A percentile compares a stretch with the other conserved stretches of the same genome.
phyloP scores from a whole-genome alignment of 495 filamentous ascomycete genomes.

The Margaritispora aquatica region DNA sequence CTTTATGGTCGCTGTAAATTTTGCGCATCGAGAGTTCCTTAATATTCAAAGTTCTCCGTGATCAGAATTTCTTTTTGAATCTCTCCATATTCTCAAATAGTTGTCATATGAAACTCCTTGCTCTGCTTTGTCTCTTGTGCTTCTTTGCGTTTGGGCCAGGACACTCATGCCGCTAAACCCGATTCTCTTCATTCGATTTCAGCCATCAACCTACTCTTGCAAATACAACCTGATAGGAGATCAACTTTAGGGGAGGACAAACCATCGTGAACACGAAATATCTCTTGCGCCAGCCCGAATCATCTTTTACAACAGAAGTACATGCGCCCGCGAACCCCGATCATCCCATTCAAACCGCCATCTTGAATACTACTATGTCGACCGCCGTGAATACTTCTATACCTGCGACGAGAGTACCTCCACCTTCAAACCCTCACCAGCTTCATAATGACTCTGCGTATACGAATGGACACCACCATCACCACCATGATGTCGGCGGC shows the following conservation, averaged over 20 bases:
- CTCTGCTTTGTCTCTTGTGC: neutral
- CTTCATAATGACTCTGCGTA: slow-evolving; percentile 17
- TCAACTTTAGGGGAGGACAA: slow-evolving; percentile 9
- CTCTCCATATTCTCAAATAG: too few relatives aligned
- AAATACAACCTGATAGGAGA: slow-evolving; percentile 1
- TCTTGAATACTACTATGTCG: slow-evolving; percentile 19
- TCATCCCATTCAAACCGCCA: neutral
- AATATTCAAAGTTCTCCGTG: too few relatives aligned
- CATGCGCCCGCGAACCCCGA: slow-evolving; percentile 5
- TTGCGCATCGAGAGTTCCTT: too few relatives aligned
- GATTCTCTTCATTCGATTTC: neutral
- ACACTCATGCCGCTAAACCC: neutral
- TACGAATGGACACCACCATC: slow-evolving; percentile 24
- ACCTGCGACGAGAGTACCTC: slow-evolving; percentile 19
- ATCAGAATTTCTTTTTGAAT: too few relatives aligned
- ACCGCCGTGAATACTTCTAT: slow-evolving; percentile 23
- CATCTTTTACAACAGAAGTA: neutral
- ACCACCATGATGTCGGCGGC: slow-evolving; percentile 17
- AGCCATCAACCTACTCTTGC: neutral
- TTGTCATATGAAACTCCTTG: neutral
- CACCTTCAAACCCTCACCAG: slow-evolving; percentile 13
- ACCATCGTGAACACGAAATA: neutral
- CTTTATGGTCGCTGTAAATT: too few relatives aligned
- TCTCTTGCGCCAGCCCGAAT: neutral
- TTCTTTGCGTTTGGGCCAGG: neutral